Evolutionary conservation across 2,329 filamentous ascomycete genomes (phyloP).

Genomic region (Colletotrichum aenigma): DNA sequence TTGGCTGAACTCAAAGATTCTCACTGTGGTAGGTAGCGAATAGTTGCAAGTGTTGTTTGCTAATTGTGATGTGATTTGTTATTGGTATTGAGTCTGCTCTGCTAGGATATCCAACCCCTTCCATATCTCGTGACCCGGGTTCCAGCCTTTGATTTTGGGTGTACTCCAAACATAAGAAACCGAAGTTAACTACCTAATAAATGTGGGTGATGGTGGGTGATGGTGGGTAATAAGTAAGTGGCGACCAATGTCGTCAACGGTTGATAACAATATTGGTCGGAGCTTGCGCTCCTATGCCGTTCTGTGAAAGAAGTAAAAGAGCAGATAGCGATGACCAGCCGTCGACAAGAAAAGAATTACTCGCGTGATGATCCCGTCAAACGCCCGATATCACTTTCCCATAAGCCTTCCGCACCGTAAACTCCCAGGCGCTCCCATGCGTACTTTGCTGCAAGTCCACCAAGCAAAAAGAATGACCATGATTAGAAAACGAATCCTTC

Average conservation of each 20-base stretch:
- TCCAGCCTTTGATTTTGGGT: constrained; percentile 17
- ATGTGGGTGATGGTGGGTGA: not conserved
- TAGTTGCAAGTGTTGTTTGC: not conserved
- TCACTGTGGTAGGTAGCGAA: not conserved
- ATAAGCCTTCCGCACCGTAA: not conserved
- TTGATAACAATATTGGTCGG: not conserved
- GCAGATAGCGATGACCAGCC: not conserved
- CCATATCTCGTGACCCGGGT: constrained; percentile 6
- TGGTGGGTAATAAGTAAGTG: not conserved
- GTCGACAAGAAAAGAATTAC: not conserved
- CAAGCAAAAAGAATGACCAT: not conserved
- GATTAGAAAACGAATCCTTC: constrained; percentile 51
- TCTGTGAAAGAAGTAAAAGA: not conserved
- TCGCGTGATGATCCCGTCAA: not conserved
- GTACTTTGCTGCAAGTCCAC: not conserved
- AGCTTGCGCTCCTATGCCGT: constrained; percentile 4
- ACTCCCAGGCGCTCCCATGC: constrained; percentile 4
- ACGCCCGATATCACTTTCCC: constrained; percentile 1
- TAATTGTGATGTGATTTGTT: not conserved
- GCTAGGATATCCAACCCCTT: constrained; percentile 5
- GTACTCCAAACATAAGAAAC: not conserved
- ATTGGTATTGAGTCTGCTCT: constrained; percentile 8
- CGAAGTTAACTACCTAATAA: constrained; percentile 5
- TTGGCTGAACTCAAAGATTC: not conserved
- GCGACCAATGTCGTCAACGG: not conserved